Evolutionary conservation across 225 moss, liverwort and hornwort genomes (phyloP).

Genomic region (Sphagnum tenellum): DNA sequence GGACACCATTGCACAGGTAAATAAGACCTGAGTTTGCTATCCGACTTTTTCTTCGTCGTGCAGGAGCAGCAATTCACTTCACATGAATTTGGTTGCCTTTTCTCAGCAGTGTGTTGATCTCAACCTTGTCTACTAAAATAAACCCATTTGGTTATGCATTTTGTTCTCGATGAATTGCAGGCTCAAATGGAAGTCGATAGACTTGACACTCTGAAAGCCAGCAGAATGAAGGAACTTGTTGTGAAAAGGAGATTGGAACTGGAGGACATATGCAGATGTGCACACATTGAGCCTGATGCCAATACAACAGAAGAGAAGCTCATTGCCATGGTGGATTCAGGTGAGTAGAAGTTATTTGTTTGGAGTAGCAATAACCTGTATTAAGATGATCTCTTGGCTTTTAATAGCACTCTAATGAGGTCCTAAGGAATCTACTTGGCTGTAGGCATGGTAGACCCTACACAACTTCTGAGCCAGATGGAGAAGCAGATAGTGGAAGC

Average conservation of each 20-base stretch:
- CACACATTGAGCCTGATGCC: slow-evolving; percentile 90
- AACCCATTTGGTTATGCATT: no score
- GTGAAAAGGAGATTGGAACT: slow-evolving; percentile 80
- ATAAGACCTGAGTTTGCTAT: no score
- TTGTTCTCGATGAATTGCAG: slow-evolving; percentile 15
- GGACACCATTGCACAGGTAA: slow-evolving; percentile 84
- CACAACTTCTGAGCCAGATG: slow-evolving; percentile 64
- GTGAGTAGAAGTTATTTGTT: slow-evolving; percentile 14
- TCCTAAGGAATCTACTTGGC: neutral
- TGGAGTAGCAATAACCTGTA: neutral
- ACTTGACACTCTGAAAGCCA: slow-evolving; percentile 72
- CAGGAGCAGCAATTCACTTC: no score
- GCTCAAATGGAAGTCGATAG: slow-evolving; percentile 92
- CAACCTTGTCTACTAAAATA: no score
- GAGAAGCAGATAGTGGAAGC: slow-evolving; percentile 74
- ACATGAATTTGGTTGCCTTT: no score
- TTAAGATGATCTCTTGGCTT: neutral
- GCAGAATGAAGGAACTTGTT: slow-evolving; percentile 98
- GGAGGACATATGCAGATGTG: slow-evolving; percentile 84
- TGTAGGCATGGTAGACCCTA: slow-evolving; percentile 73
- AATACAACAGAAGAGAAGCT: slow-evolving; percentile 78
- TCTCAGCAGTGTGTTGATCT: no score
- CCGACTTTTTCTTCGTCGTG: no score
- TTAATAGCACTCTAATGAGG: neutral
- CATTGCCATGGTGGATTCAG: slow-evolving; percentile 76